These are phyloP conservation scores for Nicotiana undulata DNA, from an alignment of 257 asterid genomes.

Conservation along the genomic window DNA sequence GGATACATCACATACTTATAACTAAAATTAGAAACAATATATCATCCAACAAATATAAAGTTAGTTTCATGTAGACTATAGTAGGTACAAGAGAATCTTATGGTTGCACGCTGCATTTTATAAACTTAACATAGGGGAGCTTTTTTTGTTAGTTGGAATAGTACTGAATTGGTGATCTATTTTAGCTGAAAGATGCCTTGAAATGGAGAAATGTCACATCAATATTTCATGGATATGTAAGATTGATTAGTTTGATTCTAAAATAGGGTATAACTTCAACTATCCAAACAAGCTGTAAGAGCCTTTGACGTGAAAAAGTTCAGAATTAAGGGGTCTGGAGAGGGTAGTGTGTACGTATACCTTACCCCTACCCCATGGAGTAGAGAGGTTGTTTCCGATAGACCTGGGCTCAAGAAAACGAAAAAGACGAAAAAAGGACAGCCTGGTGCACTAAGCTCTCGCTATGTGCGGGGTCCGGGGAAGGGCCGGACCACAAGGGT, in stretches of 20 bases:
- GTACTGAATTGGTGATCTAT: not conserved
- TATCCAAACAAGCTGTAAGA: no score
- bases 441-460: no score
- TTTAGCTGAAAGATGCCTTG: not conserved
- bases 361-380: no score
- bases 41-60: not conserved
- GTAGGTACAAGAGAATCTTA: slow-evolving; percentile 8
- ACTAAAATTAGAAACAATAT: not conserved
- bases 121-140: not conserved
- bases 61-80: not conserved
- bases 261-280: no score
- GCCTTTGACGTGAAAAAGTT: no score
- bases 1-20: slow-evolving; percentile 15
- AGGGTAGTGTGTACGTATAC: no score
- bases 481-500: no score
- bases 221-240: not conserved
- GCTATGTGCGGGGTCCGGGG: no score
- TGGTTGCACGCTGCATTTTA: slow-evolving; percentile 3
- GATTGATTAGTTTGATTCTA: not conserved
- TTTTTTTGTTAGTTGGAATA: not conserved
- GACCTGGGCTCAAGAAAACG: no score
- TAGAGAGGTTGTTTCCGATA: no score
- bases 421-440: no score
- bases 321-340: no score
- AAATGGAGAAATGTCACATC: not conserved